Evolutionary conservation across 768 basidiomycete species (phyloP), one percentile per base, ranked within the genome.

Genomic region (Lepiota venenata): DNA sequence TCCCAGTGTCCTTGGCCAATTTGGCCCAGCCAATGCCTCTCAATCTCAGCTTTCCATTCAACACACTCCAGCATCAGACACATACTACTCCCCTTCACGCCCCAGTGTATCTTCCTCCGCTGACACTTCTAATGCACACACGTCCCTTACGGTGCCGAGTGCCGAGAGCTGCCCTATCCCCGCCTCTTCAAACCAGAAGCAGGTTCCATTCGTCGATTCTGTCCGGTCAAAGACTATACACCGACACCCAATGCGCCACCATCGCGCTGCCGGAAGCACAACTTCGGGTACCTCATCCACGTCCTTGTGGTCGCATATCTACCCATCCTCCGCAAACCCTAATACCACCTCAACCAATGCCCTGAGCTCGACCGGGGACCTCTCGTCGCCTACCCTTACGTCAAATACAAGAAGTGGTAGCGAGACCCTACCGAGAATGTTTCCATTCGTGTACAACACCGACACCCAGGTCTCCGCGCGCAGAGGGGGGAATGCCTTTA

Each of bases 1-100:
- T n/a, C 84, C 87, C 10, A 82, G 77, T 57, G 79, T 88, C 20
- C 66, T 87, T 20, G 83, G 81, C 5, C 81, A 87, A 59, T 88
- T 88, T 62, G 71, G 78, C 25, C 75, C 79, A 51, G 61, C 75
- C 32, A 32, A 49, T 75, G 81, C 40, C 78, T 75, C 62, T 58
- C 70, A 46, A 78, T 52, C 52, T 18, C 52, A 47, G 22, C 16
- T 37, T 18, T 54, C 52, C 3, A 39, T 47, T 38, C 51, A 45
- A 32, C 32, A 9, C 3, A 20, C 50, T 3, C 41, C 70, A 41
- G 71, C 75, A 27, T 74, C 76, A 15, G 80, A 69, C 43, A 41
- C 61, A 18, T 60, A 56, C 32, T 64, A 65, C 50, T 56, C 66
- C 16, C 64, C 65, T 10, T 65, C 66, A 20, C 61, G 66, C 9